phyloP scores from a whole-genome alignment of 78 protist genomes.

The Polysphondylium violaceum region DNA sequence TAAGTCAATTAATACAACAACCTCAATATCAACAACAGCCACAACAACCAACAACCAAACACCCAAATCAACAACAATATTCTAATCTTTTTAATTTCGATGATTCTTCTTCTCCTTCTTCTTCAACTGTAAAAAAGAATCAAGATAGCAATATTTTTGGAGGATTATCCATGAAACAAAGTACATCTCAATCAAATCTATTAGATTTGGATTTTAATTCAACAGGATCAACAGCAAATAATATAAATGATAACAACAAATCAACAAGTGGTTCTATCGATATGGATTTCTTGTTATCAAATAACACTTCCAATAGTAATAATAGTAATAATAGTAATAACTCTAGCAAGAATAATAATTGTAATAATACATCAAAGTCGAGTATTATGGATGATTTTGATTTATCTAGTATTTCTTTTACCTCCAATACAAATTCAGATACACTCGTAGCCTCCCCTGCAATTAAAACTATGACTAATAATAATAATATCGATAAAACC shows the following conservation, averaged over 20 bases:
- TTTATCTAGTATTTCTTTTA: constrained; percentile 13
- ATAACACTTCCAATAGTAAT: not conserved
- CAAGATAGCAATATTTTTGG: constrained; percentile 10
- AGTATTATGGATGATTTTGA: constrained; percentile 38
- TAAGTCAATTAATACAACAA: constrained; percentile 2
- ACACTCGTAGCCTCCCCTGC: not conserved
- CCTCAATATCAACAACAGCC: not conserved
- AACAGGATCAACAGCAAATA: too few relatives aligned
- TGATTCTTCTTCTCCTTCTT: not conserved
- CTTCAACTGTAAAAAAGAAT: not conserved
- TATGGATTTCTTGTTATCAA: not conserved
- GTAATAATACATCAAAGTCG: not conserved
- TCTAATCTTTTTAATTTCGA: constrained; percentile 1
- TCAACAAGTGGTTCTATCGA: not conserved
- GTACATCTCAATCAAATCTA: not conserved
- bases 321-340: not conserved
- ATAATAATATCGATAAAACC: too few relatives aligned
- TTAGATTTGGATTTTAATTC: not conserved
- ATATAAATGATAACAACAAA: not conserved
- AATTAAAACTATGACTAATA: too few relatives aligned
- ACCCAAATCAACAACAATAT: not conserved
- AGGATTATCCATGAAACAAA: not conserved
- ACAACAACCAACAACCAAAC: not conserved
- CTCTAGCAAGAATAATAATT: not conserved
- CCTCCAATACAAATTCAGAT: not conserved